Percentiles rank a stretch among this genome's conserved stretches.
Evolutionary conservation across 2,329 filamentous ascomycete species (phyloP).

Genomic region (Teratosphaeria viscida): DNA sequence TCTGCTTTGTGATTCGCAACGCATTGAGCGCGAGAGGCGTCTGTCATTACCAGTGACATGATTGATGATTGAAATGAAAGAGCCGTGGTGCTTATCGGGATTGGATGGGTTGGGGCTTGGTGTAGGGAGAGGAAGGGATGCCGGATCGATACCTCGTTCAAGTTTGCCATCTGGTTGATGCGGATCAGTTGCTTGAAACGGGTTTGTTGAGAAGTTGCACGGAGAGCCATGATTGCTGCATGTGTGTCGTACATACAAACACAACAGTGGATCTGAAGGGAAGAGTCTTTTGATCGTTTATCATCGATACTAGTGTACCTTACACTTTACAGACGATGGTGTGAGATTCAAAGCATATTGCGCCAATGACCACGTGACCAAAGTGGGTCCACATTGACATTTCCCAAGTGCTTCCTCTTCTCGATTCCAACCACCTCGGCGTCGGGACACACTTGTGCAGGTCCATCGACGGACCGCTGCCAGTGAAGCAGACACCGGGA

Average conservation of each 20-base stretch:
- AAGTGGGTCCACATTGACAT: background rate
- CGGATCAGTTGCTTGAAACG: background rate
- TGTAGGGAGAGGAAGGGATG: background rate
- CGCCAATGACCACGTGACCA: background rate
- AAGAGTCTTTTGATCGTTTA: background rate
- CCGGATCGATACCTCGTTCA: background rate
- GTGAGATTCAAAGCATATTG: background rate
- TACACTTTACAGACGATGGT: background rate
- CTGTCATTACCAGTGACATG: background rate
- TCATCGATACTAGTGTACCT: background rate
- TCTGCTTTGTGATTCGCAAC: background rate
- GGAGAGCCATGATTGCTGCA: background rate
- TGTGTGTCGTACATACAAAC: background rate
- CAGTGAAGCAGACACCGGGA: background rate
- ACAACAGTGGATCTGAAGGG: background rate
- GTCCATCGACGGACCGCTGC: background rate
- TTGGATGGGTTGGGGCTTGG: background rate
- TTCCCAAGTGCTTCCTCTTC: background rate
- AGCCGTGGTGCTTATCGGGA: background rate
- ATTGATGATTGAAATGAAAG: background rate
- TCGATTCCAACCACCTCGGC: background rate
- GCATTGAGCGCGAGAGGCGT: background rate
- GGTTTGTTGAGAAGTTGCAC: background rate
- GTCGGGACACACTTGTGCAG: background rate
- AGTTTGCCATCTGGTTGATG: background rate